These are phyloP conservation scores for Gossypium sturtianum DNA, from an alignment of 345 rosid genomes.

Conservation along the genomic window DNA sequence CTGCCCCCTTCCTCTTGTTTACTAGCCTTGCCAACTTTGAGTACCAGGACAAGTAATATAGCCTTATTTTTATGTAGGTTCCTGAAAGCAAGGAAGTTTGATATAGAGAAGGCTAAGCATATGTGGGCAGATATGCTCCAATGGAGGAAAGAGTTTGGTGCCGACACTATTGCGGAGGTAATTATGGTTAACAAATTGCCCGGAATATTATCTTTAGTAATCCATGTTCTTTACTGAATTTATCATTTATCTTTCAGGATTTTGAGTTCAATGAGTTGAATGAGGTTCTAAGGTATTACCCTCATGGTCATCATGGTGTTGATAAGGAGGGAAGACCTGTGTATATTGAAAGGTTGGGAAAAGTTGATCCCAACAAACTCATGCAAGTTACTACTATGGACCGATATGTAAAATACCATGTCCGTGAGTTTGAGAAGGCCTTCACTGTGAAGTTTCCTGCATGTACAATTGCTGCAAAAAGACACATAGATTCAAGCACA, in stretches of 20 bases:
- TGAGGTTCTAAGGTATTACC: constrained; percentile 77
- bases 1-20: not conserved
- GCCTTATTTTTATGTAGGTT: constrained; percentile 36
- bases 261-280: constrained; percentile 78
- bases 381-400: constrained; percentile 92
- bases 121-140: constrained; percentile 99
- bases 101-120: constrained; percentile 82
- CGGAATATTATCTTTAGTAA: not conserved
- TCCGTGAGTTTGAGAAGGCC: constrained; percentile 85
- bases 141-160: constrained; percentile 88
- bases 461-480: constrained; percentile 84
- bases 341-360: constrained; percentile 91
- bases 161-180: constrained; percentile 79
- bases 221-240: constrained; percentile 10
- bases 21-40: not conserved
- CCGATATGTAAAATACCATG: constrained; percentile 81
- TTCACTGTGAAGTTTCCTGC: constrained; percentile 82
- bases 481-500: constrained; percentile 92
- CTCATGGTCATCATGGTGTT: constrained; percentile 96
- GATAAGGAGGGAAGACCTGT: constrained; percentile 95
- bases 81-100: constrained; percentile 89
- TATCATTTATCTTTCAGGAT: constrained; percentile 44
- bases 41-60: not conserved
- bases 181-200: constrained; percentile 5
- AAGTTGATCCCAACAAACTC: constrained; percentile 75